Conservation (phyloP, 495 filamentous ascomycete genomes). For the Talaromyces thailandensis region DNA sequence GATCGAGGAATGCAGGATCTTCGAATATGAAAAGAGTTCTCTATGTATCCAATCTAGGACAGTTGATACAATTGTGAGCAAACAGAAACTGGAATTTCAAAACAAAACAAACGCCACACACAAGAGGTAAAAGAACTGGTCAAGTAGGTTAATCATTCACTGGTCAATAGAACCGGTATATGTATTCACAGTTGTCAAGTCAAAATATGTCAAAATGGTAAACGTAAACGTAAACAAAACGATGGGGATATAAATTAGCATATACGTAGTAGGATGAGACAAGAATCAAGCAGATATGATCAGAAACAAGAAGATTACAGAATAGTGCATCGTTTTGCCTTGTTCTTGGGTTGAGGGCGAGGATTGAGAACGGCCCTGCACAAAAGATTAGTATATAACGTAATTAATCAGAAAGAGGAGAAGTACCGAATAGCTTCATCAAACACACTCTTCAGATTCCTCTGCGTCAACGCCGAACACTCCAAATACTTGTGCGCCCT, state of each 20-base stretch:
- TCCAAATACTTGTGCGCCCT: constrained; percentile 90
- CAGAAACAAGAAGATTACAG: constrained; percentile 39
- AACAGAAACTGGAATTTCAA: neutral
- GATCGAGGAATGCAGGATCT: neutral
- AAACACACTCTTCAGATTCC: constrained; percentile 94
- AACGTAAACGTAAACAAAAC: neutral
- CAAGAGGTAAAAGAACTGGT: no score
- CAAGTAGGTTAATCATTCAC: neutral
- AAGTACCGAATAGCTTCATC: constrained; percentile 90
- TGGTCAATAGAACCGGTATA: neutral
- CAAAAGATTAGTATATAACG: neutral
- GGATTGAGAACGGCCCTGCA: constrained; percentile 76
- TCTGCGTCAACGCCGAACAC: constrained; percentile 95
- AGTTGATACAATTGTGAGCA: neutral
- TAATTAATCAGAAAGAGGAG: neutral
- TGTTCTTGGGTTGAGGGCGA: constrained; percentile 51
- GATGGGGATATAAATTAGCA: constrained; percentile 4
- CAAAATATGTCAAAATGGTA: neutral
- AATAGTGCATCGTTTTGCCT: constrained; percentile 69
- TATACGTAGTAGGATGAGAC: neutral
- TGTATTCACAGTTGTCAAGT: neutral
- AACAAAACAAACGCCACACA: neutral
- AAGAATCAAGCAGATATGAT: neutral
- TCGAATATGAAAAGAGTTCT: neutral
- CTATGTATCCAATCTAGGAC: constrained; percentile 2